Evolutionary conservation across 2,329 filamentous ascomycete species (phyloP).

Genomic region (Verticillium nonalfalfae): DNA sequence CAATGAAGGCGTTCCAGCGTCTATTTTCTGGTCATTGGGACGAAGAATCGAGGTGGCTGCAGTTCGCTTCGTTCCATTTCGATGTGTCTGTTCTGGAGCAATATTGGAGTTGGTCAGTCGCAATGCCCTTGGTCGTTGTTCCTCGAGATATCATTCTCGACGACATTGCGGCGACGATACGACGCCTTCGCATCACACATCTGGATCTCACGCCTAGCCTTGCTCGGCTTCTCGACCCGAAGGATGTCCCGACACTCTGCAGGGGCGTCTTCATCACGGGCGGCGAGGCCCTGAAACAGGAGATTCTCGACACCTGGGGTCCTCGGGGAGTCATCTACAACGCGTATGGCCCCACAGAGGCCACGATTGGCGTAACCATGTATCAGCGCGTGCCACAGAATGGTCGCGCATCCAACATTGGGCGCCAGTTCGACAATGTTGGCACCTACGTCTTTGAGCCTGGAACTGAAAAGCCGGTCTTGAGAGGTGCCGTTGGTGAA

Average conservation of each 20-base stretch:
- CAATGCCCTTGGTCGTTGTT: constrained; percentile 76
- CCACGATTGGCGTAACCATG: constrained; percentile 89
- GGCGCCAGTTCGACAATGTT: constrained; percentile 79
- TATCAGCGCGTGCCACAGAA: constrained; percentile 72
- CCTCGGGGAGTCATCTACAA: constrained; percentile 79
- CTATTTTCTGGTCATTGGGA: constrained; percentile 75
- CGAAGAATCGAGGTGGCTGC: constrained; percentile 69
- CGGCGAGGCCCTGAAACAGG: constrained; percentile 80
- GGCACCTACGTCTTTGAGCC: constrained; percentile 73
- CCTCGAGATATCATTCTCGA: constrained; percentile 81
- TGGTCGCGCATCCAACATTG: constrained; percentile 83
- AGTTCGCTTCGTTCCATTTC: constrained; percentile 92
- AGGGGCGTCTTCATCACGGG: constrained; percentile 89
- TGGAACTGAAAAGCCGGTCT: constrained; percentile 62
- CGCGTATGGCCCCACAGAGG: constrained; percentile 86
- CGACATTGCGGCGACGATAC: constrained; percentile 69
- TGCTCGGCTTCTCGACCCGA: constrained; percentile 69
- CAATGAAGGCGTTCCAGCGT: constrained; percentile 78
- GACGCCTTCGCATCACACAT: constrained; percentile 70
- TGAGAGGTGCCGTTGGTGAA: constrained; percentile 77
- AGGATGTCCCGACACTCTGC: constrained; percentile 74
- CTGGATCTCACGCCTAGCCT: constrained; percentile 89
- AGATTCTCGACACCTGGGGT: constrained; percentile 84
- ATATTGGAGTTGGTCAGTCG: constrained; percentile 92
- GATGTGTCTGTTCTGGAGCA: constrained; percentile 91